Evolutionary conservation across 352 stramenopile genomes (phyloP).

Genomic region (Blastocystis sp.): DNA sequence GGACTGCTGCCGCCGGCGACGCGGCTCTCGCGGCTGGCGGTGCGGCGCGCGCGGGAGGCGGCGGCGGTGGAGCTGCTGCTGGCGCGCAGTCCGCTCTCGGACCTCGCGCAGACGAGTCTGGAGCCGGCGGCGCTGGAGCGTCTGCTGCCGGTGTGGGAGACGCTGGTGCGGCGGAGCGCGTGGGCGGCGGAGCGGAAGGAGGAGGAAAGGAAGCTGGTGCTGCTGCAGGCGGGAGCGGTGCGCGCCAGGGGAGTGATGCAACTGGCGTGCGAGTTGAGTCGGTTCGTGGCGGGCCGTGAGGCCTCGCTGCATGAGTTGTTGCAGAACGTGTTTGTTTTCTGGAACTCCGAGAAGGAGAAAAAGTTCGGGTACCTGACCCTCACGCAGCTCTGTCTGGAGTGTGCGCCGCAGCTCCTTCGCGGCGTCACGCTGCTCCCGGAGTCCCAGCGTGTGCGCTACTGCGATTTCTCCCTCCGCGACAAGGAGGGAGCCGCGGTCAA

Average conservation of each 20-base stretch:
- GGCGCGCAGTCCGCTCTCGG: neutral
- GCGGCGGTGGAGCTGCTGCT: neutral
- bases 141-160: neutral
- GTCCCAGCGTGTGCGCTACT: neutral
- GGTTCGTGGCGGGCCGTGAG: neutral
- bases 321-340: slow-evolving; percentile 17
- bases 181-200: neutral
- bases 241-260: neutral
- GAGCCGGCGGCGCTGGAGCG: neutral
- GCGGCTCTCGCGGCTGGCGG: neutral
- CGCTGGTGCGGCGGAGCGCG: no score
- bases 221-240: neutral
- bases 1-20: neutral
- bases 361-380: neutral
- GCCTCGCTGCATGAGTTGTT: neutral
- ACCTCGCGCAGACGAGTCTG: neutral
- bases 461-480: neutral
- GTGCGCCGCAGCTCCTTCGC: neutral
- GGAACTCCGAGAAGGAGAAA: neutral
- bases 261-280: neutral
- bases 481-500: neutral
- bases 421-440: neutral
- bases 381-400: neutral
- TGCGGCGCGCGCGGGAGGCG: neutral
- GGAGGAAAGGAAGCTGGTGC: neutral